phyloP scores from a whole-genome alignment of 306 rosid species.

The Spatholobus suberectus region DNA sequence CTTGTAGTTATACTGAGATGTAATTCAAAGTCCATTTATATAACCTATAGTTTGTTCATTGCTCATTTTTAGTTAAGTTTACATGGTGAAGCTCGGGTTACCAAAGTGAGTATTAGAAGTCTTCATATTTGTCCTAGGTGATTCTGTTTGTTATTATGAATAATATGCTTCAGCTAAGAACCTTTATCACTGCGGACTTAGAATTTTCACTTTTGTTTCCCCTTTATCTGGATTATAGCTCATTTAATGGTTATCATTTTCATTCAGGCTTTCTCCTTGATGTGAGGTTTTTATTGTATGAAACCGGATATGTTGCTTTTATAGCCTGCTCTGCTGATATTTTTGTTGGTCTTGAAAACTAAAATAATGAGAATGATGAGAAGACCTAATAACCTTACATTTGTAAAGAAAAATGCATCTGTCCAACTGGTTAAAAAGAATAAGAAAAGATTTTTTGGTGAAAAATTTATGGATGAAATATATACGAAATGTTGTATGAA shows the following conservation, averaged over 20 bases:
- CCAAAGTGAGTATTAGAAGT: neutral
- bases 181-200: neutral
- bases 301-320: neutral
- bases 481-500: neutral
- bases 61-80: neutral
- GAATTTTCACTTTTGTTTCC: neutral
- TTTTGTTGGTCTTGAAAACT: slow-evolving; percentile 5
- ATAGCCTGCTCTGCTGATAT: neutral
- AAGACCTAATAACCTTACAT: neutral
- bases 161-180: slow-evolving; percentile 1
- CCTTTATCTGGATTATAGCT: neutral
- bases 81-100: neutral
- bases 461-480: neutral
- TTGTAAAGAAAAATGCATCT: neutral
- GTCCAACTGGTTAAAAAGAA: neutral
- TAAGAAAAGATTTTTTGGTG: neutral
- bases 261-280: neutral
- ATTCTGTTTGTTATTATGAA: slow-evolving; percentile 18
- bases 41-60: neutral
- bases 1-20: slow-evolving; percentile 11
- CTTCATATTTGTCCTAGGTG: neutral
- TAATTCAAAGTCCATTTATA: neutral
- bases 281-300: neutral
- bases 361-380: neutral
- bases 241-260: neutral